A percentile compares a stretch with the other conserved stretches of the same genome.
Conservation (phyloP, 2,329 filamentous ascomycete genomes). For the Ophiocordyceps camponoti-floridani region DNA sequence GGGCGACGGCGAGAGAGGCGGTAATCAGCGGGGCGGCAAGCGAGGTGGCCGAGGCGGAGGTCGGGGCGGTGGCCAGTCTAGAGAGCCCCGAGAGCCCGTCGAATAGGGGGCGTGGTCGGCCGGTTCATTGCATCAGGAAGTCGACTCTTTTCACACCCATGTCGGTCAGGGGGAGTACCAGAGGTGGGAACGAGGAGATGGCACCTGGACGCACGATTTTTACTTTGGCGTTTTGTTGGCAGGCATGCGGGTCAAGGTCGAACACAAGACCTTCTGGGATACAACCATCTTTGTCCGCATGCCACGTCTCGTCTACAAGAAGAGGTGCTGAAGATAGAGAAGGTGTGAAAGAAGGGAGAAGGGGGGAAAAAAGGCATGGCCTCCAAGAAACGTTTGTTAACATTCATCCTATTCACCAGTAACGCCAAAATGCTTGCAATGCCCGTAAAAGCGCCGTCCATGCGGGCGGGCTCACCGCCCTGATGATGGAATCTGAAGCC, state of each 20-base stretch:
- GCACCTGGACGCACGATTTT: conserved; percentile 14
- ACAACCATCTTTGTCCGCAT: conserved; percentile 12
- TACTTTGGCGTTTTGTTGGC: conserved; percentile 18
- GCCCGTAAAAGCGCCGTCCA: conserved; percentile 13
- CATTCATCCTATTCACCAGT: conserved; percentile 16
- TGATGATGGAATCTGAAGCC: conserved; percentile 7
- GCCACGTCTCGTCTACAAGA: conserved; percentile 2
- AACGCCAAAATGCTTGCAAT: conserved; percentile 22
- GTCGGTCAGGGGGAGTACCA: conserved; percentile 2
- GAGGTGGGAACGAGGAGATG: conserved; percentile 8
- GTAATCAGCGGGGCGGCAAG: conserved; percentile 29
- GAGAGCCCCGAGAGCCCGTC: conserved; percentile 22
- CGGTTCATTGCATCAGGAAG: not conserved
- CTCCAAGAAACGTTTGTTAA: conserved; percentile 11
- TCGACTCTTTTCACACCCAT: not conserved
- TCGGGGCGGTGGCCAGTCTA: conserved; percentile 30
- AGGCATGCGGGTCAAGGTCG: conserved; percentile 12
- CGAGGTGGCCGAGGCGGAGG: conserved; percentile 32
- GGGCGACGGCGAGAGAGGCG: conserved; percentile 22
- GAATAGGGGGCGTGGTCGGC: conserved; percentile 11
- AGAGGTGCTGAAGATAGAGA: not conserved
- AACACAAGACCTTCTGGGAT: conserved; percentile 10
- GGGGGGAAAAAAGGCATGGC: not conserved
- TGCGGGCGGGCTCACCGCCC: conserved; percentile 6
- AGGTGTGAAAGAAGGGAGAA: not conserved